Evolutionary conservation across 2,329 filamentous ascomycete genomes (phyloP).

Genomic region (Alternaria sp.): DNA sequence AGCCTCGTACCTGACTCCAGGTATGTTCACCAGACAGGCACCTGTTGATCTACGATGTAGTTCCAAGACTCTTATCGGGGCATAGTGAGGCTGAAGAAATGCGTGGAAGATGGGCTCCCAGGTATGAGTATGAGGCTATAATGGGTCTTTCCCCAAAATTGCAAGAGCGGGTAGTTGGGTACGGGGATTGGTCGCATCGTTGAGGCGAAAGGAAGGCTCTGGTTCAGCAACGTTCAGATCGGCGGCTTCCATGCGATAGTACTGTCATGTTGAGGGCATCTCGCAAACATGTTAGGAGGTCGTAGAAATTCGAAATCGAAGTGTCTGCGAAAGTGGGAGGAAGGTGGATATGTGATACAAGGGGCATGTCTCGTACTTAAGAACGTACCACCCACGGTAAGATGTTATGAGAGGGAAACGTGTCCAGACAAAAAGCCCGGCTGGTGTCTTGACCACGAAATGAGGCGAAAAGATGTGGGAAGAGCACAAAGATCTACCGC

Average conservation of each 20-base stretch:
- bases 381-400: no score
- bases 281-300: neutral
- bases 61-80: neutral
- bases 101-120: neutral
- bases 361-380: neutral
- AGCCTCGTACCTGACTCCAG: neutral
- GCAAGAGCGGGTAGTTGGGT: neutral
- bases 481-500: neutral
- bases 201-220: neutral
- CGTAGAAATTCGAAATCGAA: neutral
- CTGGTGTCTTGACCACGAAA: neutral
- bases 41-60: neutral
- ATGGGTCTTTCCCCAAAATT: neutral
- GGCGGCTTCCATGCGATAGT: no score
- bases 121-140: neutral
- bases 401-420: no score
- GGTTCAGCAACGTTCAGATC: neutral
- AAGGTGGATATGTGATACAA: neutral
- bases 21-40: neutral
- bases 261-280: neutral
- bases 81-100: neutral
- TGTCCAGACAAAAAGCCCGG: neutral
- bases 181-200: neutral
- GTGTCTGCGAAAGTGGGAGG: neutral
- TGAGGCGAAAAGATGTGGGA: neutral